Evolutionary conservation across 768 basidiomycete genomes (phyloP).

Genomic region (Lentinus tigrinus): DNA sequence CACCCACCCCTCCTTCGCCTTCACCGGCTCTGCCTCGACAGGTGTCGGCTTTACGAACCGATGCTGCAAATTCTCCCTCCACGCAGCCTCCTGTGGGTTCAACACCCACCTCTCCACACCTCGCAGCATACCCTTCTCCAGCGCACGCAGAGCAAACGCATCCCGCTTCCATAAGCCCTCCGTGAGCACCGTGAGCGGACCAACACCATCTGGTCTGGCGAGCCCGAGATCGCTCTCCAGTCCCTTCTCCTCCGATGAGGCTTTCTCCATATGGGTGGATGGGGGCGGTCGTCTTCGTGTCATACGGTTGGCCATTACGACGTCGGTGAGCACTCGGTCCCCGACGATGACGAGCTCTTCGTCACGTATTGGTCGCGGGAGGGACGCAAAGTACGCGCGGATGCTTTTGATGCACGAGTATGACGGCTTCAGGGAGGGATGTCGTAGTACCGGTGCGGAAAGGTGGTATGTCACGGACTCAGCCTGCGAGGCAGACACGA

Average conservation of each 20-base stretch:
- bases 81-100: conserved; percentile 9
- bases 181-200: conserved; percentile 71
- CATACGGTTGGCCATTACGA: conserved; percentile 83
- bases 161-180: conserved; percentile 69
- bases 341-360: conserved; percentile 81
- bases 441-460: conserved; percentile 78
- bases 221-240: background rate
- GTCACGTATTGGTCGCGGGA: conserved; percentile 52
- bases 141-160: conserved; percentile 56
- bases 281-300: conserved; percentile 16
- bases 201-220: conserved; percentile 21
- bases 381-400: conserved; percentile 69
- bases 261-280: conserved; percentile 16
- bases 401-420: conserved; percentile 74
- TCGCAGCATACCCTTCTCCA: conserved; percentile 52
- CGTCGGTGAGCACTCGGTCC: conserved; percentile 90
- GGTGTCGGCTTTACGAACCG: conserved; percentile 13
- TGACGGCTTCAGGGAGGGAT: conserved; percentile 75
- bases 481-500: conserved; percentile 47
- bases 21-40: background rate
- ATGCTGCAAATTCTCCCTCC: conserved; percentile 9
- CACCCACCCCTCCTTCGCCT: conserved; percentile 8
- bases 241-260: conserved; percentile 1
- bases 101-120: conserved; percentile 41
- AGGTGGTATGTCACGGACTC: conserved; percentile 82